These are phyloP conservation scores for Friedmanniomyces endolithicus DNA, from an alignment of 495 filamentous ascomycete species.

Conservation along the genomic window DNA sequence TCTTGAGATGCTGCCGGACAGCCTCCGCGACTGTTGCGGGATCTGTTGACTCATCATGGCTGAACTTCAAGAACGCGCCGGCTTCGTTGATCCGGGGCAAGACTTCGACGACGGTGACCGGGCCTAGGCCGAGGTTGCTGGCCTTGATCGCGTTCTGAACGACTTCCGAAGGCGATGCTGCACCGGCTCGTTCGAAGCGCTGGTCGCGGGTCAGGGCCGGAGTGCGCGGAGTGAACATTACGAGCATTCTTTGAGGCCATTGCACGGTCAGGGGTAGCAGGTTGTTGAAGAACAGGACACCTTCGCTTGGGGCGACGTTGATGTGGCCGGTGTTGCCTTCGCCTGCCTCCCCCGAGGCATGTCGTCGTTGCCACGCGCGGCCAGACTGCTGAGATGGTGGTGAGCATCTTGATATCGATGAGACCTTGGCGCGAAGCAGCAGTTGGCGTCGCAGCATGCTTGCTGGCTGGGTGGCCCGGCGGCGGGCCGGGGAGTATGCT, in stretches of 20 bases:
- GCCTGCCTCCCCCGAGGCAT: constrained; percentile 27
- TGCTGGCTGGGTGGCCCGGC: not conserved
- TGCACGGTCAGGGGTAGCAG: constrained; percentile 58
- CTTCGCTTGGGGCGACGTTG: constrained; percentile 52
- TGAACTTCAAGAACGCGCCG: constrained; percentile 85
- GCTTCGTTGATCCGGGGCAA: constrained; percentile 79
- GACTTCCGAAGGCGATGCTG: constrained; percentile 51
- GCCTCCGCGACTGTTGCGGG: constrained; percentile 46
- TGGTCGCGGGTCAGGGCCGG: not conserved
- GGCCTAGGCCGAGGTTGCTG: constrained; percentile 38
- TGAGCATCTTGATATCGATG: not conserved
- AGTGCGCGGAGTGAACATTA: constrained; percentile 21
- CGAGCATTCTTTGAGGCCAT: constrained; percentile 49
- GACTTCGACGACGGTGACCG: constrained; percentile 53
- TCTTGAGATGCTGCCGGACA: constrained; percentile 43
- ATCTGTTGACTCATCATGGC: constrained; percentile 41
- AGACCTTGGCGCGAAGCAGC: not conserved
- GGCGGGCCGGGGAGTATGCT: too few species aligned
- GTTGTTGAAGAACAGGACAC: constrained; percentile 86
- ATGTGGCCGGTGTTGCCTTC: constrained; percentile 66
- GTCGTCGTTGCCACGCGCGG: not conserved
- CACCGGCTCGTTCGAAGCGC: constrained; percentile 20
- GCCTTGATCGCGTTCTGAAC: constrained; percentile 25
- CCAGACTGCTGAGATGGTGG: not conserved
- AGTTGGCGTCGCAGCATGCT: not conserved